phyloP scores from a whole-genome alignment of 176 grass and related monocot species.

The Oryza brachyantha region DNA sequence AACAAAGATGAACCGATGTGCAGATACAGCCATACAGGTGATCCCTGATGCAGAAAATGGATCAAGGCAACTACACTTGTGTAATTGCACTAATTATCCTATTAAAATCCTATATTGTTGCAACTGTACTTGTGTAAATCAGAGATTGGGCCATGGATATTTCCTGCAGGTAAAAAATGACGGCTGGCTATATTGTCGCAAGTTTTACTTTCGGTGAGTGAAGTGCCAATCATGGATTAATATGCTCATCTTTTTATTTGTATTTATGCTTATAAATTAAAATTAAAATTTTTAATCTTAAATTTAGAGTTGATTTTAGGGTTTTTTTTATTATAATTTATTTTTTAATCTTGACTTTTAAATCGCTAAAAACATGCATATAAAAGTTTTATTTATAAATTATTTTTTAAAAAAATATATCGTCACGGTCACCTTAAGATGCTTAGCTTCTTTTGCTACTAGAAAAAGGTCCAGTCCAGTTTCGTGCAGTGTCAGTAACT shows the following conservation, averaged over 20 bases:
- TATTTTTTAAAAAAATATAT: too few relatives aligned
- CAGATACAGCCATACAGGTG: background rate
- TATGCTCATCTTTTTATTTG: too few relatives aligned
- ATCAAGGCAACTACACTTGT: background rate
- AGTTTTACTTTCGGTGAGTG: constrained; percentile 7
- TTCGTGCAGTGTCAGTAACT: constrained; percentile 18
- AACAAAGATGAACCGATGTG: background rate
- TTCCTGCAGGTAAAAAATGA: too few relatives aligned
- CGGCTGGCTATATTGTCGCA: background rate
- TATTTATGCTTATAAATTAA: too few relatives aligned
- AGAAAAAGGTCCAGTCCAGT: background rate
- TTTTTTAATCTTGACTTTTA: too few relatives aligned
- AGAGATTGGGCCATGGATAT: too few relatives aligned
- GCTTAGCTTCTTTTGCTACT: background rate
- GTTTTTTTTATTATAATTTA: too few relatives aligned
- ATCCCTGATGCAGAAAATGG: background rate
- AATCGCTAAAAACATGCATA: too few relatives aligned
- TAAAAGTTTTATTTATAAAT: too few relatives aligned
- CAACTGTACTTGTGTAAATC: background rate
- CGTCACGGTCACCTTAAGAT: too few relatives aligned
- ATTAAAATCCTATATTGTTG: background rate
- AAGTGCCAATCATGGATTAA: constrained; percentile 12
- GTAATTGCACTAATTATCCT: background rate
- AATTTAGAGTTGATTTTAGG: too few relatives aligned
- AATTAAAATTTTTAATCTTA: too few relatives aligned